Percentiles rank a stretch among this genome's conserved stretches.
Conservation (phyloP, 176 grass and related monocot genomes). For the Elaeis guineensis region DNA sequence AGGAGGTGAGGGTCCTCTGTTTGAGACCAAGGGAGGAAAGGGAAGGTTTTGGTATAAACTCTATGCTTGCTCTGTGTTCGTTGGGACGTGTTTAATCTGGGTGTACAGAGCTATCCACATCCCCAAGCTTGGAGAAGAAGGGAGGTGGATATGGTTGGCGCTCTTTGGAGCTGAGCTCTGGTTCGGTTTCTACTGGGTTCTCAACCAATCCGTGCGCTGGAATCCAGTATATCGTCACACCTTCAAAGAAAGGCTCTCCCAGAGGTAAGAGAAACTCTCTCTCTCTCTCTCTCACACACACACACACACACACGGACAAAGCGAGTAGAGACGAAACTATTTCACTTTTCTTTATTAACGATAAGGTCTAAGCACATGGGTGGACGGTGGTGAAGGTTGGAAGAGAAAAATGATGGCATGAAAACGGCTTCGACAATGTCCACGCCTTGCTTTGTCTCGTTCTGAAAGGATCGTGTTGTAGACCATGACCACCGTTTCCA, state of each 20-base stretch:
- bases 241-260: slow-evolving; percentile 45
- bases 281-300: neutral
- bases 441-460: too few relatives aligned
- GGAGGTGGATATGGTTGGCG: slow-evolving; percentile 39
- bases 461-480: too few relatives aligned
- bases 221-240: slow-evolving; percentile 33
- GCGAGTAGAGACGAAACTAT: too few relatives aligned
- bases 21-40: slow-evolving; percentile 31
- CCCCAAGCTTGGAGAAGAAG: slow-evolving; percentile 14
- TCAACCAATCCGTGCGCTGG: slow-evolving; percentile 65
- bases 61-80: slow-evolving; percentile 34
- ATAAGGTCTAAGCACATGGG: too few relatives aligned
- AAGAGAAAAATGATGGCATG: too few relatives aligned
- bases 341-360: too few relatives aligned
- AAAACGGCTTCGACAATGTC: too few relatives aligned
- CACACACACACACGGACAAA: neutral
- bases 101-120: slow-evolving; percentile 31
- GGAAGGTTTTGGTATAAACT: slow-evolving; percentile 35
- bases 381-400: too few relatives aligned
- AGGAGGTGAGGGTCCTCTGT: slow-evolving; percentile 14
- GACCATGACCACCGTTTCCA: too few relatives aligned
- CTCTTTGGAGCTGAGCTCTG: slow-evolving; percentile 57
- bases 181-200: slow-evolving; percentile 62
- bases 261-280: slow-evolving; percentile 30
- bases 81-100: slow-evolving; percentile 41